Evolutionary conservation across 2,329 filamentous ascomycete species (phyloP).

Genomic region (Epichloe elymi): DNA sequence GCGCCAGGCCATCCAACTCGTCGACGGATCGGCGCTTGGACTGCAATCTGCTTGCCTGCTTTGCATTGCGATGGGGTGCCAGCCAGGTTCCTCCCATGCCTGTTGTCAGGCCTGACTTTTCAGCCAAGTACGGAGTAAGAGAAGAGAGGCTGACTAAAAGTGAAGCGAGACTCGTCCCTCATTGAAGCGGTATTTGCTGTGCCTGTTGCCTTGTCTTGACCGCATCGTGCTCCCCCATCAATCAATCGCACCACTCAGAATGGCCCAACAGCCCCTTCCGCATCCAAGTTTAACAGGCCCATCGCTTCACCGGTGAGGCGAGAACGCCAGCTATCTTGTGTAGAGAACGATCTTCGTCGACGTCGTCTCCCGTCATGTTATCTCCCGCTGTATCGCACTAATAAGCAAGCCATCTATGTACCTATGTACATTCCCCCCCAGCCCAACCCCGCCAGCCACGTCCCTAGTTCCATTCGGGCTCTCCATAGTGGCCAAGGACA

Average conservation of each 20-base stretch:
- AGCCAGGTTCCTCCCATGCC: no score
- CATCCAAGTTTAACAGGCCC: background rate
- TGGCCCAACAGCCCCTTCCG: background rate
- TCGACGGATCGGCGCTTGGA: background rate
- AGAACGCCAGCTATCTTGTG: background rate
- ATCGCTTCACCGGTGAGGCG: background rate
- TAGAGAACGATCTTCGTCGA: background rate
- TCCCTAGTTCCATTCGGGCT: background rate
- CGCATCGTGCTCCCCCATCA: background rate
- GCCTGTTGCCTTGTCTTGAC: no score
- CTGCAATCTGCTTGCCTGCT: background rate
- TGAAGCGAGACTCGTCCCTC: no score
- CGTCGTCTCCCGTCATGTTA: background rate
- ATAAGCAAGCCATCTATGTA: background rate
- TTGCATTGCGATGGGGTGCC: no score
- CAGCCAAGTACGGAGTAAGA: no score
- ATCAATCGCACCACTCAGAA: background rate
- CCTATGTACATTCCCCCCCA: background rate
- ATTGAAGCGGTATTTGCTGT: no score
- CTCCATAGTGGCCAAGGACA: background rate
- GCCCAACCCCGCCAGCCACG: background rate
- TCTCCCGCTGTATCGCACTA: background rate
- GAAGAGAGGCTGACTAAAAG: no score
- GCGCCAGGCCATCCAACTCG: background rate
- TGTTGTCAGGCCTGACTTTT: no score